Base-by-base conservation (phyloP, 805 yeast genomes). In the Ogataea ganodermae region DNA sequence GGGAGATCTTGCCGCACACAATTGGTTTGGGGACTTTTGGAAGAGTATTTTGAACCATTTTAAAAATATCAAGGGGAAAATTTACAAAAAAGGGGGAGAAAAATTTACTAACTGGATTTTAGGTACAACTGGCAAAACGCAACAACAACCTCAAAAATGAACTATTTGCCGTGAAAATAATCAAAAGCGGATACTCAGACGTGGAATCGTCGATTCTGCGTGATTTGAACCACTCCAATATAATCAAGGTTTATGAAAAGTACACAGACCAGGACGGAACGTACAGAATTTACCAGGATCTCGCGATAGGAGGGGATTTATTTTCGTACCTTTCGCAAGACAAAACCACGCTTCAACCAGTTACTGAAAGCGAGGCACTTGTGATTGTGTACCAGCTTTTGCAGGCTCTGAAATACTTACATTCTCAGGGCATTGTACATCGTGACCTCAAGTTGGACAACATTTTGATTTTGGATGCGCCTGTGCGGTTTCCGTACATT, bases 261-360 rank as follows among this genome's bases (percentile, higher is more conserved):
- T 18, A 32, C 3, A 91, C 87, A 10, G 75, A 89, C 64, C 86
- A 84, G 59, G 80, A 85, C 28, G 83, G 85, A 57, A 85, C 85
- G 62, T 86, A 90, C 45, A 96, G 96, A 16, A 89, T 94, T 20
- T 97, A 89, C 2, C 78, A 94, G 50, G 97, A 92, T 61, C 87
- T 91, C 65, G 98, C 97, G 2, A 84, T 94, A 8, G 98, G 98
- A 7, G 98, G 98, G 31, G 99, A 92, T 65, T 78, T 92, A 50
- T 92, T 92, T 62, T 96, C 90, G 58, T 88, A 90, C 65, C 88
- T 92, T 49, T 79, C 89, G 47, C 84, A 81, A 54, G 86, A 89
- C 63, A 68, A 67, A 20, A 57, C 64, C 13, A 58, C 76, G 16
- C 52, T 66, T 1, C 51, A 52, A 12, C 60, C 80, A 0, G 52